Conservation (phyloP, 352 stramenopile genomes). For the Elongisporangium prolatum region DNA sequence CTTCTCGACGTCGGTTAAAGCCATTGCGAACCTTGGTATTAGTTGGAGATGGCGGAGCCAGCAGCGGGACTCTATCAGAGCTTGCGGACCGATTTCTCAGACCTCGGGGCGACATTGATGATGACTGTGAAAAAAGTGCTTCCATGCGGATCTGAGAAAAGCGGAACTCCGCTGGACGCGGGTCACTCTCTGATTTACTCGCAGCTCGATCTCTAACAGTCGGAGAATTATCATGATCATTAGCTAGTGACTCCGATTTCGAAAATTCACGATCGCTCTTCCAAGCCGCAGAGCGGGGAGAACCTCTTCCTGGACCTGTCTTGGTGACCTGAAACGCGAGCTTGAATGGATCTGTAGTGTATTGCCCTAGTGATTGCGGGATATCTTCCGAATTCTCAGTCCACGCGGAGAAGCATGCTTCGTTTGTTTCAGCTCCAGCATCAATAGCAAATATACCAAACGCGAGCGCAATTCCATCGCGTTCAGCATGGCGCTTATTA, state of each 20-base stretch:
- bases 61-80: conserved; percentile 8
- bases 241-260: background rate
- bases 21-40: conserved; percentile 14
- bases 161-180: conserved; percentile 52
- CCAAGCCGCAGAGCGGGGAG: background rate
- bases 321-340: conserved; percentile 54
- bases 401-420: conserved; percentile 34
- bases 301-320: background rate
- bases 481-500: conserved; percentile 48
- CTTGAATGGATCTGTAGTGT: conserved; percentile 51
- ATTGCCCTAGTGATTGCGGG: conserved; percentile 17
- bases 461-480: conserved; percentile 40
- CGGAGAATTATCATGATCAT: background rate
- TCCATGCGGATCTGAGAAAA: conserved; percentile 78
- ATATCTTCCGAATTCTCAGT: conserved; percentile 20
- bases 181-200: conserved; percentile 25
- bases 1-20: background rate
- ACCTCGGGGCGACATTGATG: conserved; percentile 6
- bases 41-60: conserved; percentile 16
- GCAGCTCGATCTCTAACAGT: background rate
- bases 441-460: conserved; percentile 56
- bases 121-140: conserved; percentile 47
- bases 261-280: background rate
- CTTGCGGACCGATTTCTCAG: conserved; percentile 8
- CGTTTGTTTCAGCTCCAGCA: conserved; percentile 25